phyloP scores from a whole-genome alignment of 2,329 filamentous ascomycete species.

The Diplodia intermedia region DNA sequence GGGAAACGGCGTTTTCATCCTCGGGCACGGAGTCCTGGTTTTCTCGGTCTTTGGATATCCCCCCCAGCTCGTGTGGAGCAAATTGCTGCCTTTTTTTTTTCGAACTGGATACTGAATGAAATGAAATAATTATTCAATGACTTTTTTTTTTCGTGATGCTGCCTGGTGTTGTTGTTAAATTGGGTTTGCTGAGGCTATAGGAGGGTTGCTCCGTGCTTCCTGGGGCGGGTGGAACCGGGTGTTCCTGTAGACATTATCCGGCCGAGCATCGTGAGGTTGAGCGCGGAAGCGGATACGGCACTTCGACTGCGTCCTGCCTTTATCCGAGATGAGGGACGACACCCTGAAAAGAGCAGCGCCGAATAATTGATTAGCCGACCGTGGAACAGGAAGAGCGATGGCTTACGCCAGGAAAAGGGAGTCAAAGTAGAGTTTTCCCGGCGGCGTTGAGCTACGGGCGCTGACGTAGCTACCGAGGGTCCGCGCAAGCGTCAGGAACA shows the following conservation, averaged over 20 bases:
- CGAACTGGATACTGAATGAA: not conserved
- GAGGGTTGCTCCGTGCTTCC: not conserved
- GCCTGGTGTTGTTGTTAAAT: not conserved
- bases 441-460: not conserved
- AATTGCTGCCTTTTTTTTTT: not conserved
- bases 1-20: slow-evolving; percentile 5
- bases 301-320: not conserved
- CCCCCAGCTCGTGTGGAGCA: slow-evolving; percentile 24
- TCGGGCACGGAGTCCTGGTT: not conserved
- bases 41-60: slow-evolving; percentile 14
- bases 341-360: not conserved
- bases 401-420: not conserved
- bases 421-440: not conserved
- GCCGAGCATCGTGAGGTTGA: slow-evolving; percentile 5
- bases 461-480: too few relatives aligned
- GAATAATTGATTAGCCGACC: not conserved
- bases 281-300: not conserved
- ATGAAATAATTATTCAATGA: not conserved
- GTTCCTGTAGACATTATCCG: slow-evolving; percentile 5
- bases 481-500: too few relatives aligned
- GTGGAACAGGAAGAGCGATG: not conserved
- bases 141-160: not conserved
- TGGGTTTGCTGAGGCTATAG: not conserved
- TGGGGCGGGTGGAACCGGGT: slow-evolving; percentile 23
- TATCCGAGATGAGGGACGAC: slow-evolving; percentile 2